Evolutionary conservation across 345 rosid species (phyloP), one percentile per base, ranked within the genome.

Genomic region (Eucalyptus curtisii): DNA sequence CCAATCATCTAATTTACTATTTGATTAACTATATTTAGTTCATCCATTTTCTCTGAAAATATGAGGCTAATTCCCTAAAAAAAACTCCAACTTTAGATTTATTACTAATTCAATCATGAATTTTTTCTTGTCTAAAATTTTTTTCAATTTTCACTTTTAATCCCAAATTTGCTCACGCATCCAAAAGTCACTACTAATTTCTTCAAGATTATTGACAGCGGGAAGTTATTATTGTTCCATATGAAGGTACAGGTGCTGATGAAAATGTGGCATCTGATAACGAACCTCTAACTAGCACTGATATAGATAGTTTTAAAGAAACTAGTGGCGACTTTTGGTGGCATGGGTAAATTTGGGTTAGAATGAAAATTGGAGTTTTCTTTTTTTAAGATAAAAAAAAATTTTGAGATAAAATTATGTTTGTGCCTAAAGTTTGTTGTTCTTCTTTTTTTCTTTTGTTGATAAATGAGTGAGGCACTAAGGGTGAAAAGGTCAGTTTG

Each of bases 191-290:
- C 15, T 30, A 59, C 16, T 12, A 3, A 59, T 59, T 57, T 59
- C 68, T 59, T 59, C 14, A 59, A 59, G 33, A 59, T 12, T 27
- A 59, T 59, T 5, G 14, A 27, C 7, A 59, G 4, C 33, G 0
- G 7, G 16, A 59, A 30, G 68, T 4, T 59, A 1, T 12, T 59
- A 59, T 59, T 59, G 33, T 59, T 59, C 68, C 31, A 27, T 27
- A 59, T 27, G 31, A 59, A 27, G 7, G 31, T 27, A 59, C 0
- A 1, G 4, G 31, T 5, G 68, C 4, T 0, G 0, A 59, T 59
- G 31, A 59, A 59, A 30, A 59, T 11, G 31, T 11, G 7, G 14
- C 14, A 25, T 57, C 2, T 1, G 2, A 10, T 57, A 25, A 25
- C 13, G 0, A 57, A 25, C 64, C n/a, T 57, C 7, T 25, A 57